Percentiles rank a stretch among this genome's conserved stretches.
Conservation (phyloP, 1,284 basidiomycete species). For the Xerocomus amazonicus region DNA sequence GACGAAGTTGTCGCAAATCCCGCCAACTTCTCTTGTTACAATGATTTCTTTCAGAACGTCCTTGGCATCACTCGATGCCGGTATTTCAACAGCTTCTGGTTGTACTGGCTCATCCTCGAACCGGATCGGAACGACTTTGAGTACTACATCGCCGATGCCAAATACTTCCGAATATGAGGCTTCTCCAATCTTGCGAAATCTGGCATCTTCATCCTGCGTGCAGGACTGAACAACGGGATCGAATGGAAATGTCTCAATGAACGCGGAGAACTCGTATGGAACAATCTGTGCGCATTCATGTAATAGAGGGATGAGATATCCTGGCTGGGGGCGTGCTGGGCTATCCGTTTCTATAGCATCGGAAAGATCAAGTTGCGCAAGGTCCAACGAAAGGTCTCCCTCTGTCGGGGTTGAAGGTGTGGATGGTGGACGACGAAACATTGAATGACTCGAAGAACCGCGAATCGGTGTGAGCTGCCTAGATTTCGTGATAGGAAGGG, state of each 20-base stretch:
- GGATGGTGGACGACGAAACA: conserved; percentile 40
- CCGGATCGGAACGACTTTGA: conserved; percentile 74
- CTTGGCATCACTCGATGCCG: conserved; percentile 63
- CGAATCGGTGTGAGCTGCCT: conserved; percentile 69
- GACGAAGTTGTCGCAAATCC: conserved; percentile 73
- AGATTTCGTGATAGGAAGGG: conserved; percentile 38
- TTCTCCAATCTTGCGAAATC: conserved; percentile 87
- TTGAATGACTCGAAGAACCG: conserved; percentile 36
- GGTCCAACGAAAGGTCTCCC: conserved; percentile 54
- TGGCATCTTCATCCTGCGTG: conserved; percentile 21
- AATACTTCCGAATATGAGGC: conserved; percentile 99
- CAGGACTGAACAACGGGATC: conserved; percentile 53
- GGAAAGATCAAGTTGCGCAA: conserved; percentile 48
- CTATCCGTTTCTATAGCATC: conserved; percentile 13
- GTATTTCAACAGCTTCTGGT: conserved; percentile 45
- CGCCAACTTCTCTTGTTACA: conserved; percentile 77
- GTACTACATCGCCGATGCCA: conserved; percentile 76
- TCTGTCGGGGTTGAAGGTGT: conserved; percentile 47
- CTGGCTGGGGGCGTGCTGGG: conserved; percentile 33
- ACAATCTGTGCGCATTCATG: conserved; percentile 63
- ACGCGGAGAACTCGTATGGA: conserved; percentile 72
- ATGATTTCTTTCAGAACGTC: conserved; percentile 88
- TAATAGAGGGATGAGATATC: conserved; percentile 57
- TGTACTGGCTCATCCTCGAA: conserved; percentile 39
- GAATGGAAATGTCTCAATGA: conserved; percentile 72